phyloP scores from a whole-genome alignment of 2,329 filamentous ascomycete species.

The Fonsecaea nubica region DNA sequence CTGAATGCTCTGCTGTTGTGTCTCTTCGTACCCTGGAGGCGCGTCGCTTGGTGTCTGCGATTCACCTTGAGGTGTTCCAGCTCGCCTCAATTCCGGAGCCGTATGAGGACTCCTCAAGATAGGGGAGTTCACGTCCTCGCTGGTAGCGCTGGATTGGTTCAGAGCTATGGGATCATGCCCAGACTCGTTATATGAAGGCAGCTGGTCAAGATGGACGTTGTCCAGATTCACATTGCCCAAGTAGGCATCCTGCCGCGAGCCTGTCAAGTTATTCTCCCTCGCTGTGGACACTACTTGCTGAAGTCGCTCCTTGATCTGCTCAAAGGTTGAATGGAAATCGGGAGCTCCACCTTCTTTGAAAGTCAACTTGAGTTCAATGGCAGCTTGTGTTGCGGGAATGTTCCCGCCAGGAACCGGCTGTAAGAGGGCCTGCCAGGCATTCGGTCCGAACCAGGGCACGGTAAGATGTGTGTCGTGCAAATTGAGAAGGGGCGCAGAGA shows the following conservation, averaged over 20 bases:
- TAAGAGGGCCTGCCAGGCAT: slow-evolving; percentile 83
- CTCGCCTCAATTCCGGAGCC: slow-evolving; percentile 11
- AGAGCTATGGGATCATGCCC: slow-evolving; percentile 48
- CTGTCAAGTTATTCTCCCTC: slow-evolving; percentile 63
- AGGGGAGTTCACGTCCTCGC: slow-evolving; percentile 30
- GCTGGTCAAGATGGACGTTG: slow-evolving; percentile 78
- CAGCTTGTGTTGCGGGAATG: slow-evolving; percentile 74
- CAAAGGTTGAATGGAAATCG: slow-evolving; percentile 83
- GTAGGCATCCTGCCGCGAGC: slow-evolving; percentile 42
- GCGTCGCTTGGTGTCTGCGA: slow-evolving; percentile 70
- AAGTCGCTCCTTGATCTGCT: slow-evolving; percentile 81
- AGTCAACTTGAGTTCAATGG: slow-evolving; percentile 80
- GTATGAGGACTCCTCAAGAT: slow-evolving; percentile 11
- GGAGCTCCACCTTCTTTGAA: slow-evolving; percentile 97
- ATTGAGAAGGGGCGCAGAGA: slow-evolving; percentile 86
- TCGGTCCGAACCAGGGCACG: slow-evolving; percentile 90
- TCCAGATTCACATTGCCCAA: slow-evolving; percentile 62
- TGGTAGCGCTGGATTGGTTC: slow-evolving; percentile 30
- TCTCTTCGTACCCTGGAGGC: slow-evolving; percentile 90
- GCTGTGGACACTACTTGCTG: slow-evolving; percentile 80
- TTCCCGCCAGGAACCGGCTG: slow-evolving; percentile 83
- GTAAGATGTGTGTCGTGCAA: slow-evolving; percentile 84
- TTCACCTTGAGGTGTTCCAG: slow-evolving; percentile 10
- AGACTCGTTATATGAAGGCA: slow-evolving; percentile 82
- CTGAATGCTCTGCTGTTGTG: slow-evolving; percentile 79